phyloP scores from a whole-genome alignment of 805 yeast genomes.

The Metschnikowia hibisci region DNA sequence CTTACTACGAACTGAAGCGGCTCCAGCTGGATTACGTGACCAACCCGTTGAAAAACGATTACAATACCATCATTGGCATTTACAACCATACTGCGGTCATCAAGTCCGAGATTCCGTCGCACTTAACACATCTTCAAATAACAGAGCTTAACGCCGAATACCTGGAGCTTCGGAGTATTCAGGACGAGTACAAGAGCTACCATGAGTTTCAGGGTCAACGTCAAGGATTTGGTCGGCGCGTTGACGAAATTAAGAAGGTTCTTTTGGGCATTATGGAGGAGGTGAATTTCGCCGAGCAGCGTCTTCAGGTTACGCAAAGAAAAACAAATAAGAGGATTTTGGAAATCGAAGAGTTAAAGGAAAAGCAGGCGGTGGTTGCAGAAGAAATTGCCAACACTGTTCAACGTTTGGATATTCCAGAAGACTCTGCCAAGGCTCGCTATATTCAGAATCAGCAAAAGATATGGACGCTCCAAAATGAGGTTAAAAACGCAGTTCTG shows the following conservation, averaged over 20 bases:
- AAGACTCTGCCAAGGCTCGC: slow-evolving; percentile 16
- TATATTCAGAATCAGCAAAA: slow-evolving; percentile 37
- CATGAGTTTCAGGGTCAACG: slow-evolving; percentile 34
- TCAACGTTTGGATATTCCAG: slow-evolving; percentile 20
- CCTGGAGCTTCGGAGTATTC: slow-evolving; percentile 39
- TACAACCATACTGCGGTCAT: slow-evolving; percentile 35
- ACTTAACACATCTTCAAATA: slow-evolving; percentile 61
- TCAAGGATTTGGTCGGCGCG: slow-evolving; percentile 38
- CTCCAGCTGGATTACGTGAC: slow-evolving; percentile 63
- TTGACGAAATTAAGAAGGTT: slow-evolving; percentile 42
- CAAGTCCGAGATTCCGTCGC: slow-evolving; percentile 17
- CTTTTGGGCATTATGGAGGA: slow-evolving; percentile 45
- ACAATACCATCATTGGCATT: slow-evolving; percentile 48
- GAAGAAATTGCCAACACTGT: slow-evolving; percentile 26
- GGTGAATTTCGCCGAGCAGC: slow-evolving; percentile 36
- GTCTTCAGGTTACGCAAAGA: slow-evolving; percentile 34
- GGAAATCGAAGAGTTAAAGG: slow-evolving; percentile 26
- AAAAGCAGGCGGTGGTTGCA: slow-evolving; percentile 25
- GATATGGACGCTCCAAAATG: slow-evolving; percentile 45
- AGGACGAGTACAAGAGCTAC: slow-evolving; percentile 38
- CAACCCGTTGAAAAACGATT: slow-evolving; percentile 58
- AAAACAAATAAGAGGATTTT: slow-evolving; percentile 27
- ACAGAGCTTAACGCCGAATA: slow-evolving; percentile 51
- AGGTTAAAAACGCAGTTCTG: slow-evolving; percentile 40
- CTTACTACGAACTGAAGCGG: slow-evolving; percentile 59